Evolutionary conservation across 2,329 filamentous ascomycete genomes (phyloP).

Genomic region (Sarocladium strictum): DNA sequence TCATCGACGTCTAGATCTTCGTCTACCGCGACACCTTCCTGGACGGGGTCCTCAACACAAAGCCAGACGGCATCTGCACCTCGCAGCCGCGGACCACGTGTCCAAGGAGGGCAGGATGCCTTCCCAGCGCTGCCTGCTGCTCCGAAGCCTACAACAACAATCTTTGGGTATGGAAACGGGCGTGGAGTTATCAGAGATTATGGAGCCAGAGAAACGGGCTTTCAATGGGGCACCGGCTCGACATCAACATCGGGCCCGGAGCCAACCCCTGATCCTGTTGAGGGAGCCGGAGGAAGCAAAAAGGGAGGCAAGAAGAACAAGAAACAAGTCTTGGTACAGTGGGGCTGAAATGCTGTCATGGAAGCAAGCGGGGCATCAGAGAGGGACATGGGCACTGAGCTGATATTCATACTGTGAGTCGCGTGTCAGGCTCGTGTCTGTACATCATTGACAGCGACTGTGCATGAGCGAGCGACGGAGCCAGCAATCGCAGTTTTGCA

Average conservation of each 20-base stretch:
- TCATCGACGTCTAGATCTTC: constrained; percentile 18
- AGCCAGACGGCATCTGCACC: constrained; percentile 3
- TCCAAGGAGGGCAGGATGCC: constrained; percentile 44
- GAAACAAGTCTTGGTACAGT: constrained; percentile 55
- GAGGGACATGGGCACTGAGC: no score
- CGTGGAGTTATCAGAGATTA: constrained; percentile 48
- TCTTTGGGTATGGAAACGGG: constrained; percentile 44
- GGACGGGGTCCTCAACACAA: constrained; percentile 15
- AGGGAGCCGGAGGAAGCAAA: constrained; percentile 36
- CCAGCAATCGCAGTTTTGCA: no score
- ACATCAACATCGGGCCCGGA: constrained; percentile 16
- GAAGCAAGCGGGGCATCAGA: no score
- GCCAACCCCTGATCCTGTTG: constrained; percentile 21
- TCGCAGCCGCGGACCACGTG: not conserved
- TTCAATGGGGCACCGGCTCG: constrained; percentile 41
- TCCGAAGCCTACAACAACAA: constrained; percentile 59
- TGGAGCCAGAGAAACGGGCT: constrained; percentile 40
- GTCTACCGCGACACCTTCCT: constrained; percentile 13
- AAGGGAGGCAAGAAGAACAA: constrained; percentile 55
- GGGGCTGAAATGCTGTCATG: constrained; percentile 43
- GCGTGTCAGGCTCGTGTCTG: no score
- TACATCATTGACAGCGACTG: no score
- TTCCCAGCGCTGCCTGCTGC: constrained; percentile 82
- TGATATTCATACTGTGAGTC: no score
- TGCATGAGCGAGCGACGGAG: no score